Evolutionary conservation across 768 basidiomycete genomes (phyloP).

Genomic region (Suillus paluster): DNA sequence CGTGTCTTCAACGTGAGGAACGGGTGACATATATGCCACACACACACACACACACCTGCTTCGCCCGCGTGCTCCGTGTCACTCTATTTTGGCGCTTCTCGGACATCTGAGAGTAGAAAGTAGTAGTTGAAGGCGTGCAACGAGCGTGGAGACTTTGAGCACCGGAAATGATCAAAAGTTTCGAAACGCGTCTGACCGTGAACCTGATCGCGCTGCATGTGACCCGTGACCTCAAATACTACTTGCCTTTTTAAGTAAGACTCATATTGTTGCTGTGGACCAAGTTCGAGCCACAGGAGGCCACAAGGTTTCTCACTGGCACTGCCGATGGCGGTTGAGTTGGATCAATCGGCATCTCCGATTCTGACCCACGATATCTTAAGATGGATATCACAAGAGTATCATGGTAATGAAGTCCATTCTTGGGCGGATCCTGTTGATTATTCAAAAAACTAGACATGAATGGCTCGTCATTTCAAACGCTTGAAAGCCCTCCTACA

Average conservation of each 20-base stretch:
- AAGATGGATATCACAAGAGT: conserved; percentile 44
- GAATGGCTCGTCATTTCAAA: conserved; percentile 57
- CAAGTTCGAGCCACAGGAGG: neutral
- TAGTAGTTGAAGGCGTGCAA: neutral
- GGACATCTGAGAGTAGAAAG: conserved; percentile 20
- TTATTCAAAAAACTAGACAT: conserved; percentile 45
- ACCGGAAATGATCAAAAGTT: conserved; percentile 22
- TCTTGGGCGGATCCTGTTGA: neutral
- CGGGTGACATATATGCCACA: conserved; percentile 3
- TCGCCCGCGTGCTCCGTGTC: conserved; percentile 12
- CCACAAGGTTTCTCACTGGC: neutral
- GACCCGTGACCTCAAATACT: conserved; percentile 6
- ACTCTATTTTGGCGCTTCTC: conserved; percentile 29
- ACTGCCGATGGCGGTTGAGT: neutral
- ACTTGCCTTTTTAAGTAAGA: neutral
- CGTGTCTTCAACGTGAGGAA: conserved; percentile 3
- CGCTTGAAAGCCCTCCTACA: conserved; percentile 60
- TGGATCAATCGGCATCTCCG: neutral
- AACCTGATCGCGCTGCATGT: conserved; percentile 1
- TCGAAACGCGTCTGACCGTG: conserved; percentile 22
- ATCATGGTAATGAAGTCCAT: conserved; percentile 28
- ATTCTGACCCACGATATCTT: conserved; percentile 21
- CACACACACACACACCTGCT: conserved; percentile 31
- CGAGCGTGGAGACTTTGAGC: conserved; percentile 1
- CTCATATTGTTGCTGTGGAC: neutral